Evolutionary conservation across 176 grass and related monocot genomes (phyloP).

Genomic region (Raddia distichophylla): DNA sequence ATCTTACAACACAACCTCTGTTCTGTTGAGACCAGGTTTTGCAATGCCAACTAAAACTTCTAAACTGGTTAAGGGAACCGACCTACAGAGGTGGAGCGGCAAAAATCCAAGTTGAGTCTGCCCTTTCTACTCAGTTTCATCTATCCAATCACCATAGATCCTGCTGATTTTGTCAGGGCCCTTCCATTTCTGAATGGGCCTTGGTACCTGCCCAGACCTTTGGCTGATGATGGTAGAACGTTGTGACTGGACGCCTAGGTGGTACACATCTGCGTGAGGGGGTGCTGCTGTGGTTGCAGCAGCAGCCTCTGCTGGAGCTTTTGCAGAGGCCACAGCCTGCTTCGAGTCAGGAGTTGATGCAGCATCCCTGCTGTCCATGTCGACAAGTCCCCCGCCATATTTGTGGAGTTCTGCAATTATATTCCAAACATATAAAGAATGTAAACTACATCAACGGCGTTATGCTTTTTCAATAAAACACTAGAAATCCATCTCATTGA

Average conservation of each 20-base stretch:
- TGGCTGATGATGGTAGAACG: slow-evolving; percentile 57
- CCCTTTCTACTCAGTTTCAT: slow-evolving; percentile 70
- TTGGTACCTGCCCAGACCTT: slow-evolving; percentile 72
- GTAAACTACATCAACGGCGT: background rate
- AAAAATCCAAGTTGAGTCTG: background rate
- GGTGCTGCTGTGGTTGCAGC: slow-evolving; percentile 36
- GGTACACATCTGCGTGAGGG: slow-evolving; percentile 71
- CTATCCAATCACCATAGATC: slow-evolving; percentile 95
- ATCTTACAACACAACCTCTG: background rate
- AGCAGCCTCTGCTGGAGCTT: slow-evolving; percentile 48
- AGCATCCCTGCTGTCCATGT: slow-evolving; percentile 62
- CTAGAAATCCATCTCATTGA: background rate
- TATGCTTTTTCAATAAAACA: background rate
- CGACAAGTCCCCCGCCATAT: slow-evolving; percentile 80
- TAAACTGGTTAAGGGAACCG: background rate
- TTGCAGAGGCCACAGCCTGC: slow-evolving; percentile 57
- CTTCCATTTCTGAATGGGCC: slow-evolving; percentile 92
- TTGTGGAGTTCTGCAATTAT: slow-evolving; percentile 80
- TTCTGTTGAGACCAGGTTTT: slow-evolving; percentile 25
- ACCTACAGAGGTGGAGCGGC: background rate
- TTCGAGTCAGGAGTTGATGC: slow-evolving; percentile 62
- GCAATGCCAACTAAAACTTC: slow-evolving; percentile 38
- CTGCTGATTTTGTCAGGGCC: slow-evolving; percentile 95
- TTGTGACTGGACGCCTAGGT: slow-evolving; percentile 66
- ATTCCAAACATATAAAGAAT: slow-evolving; percentile 8